These are phyloP conservation scores for Claviceps monticola DNA, from an alignment of 2,329 filamentous ascomycete species.

Conservation along the genomic window DNA sequence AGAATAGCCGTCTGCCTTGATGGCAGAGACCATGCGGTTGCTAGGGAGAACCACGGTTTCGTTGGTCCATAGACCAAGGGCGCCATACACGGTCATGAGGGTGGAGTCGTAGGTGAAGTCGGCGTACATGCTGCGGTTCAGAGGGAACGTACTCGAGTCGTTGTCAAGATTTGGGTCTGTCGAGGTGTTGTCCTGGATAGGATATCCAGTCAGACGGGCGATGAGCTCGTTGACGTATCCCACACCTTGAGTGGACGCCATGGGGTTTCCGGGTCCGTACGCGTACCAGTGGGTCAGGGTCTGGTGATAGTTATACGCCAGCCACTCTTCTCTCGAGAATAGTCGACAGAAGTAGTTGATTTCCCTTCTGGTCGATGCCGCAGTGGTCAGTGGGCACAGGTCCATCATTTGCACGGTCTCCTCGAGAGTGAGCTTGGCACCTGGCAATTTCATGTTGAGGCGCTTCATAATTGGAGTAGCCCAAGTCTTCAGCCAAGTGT, in stretches of 20 bases:
- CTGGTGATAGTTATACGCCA: conserved; percentile 66
- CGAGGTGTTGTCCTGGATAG: conserved; percentile 58
- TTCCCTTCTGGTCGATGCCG: conserved; percentile 37
- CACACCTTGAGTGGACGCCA: conserved; percentile 75
- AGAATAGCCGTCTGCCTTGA: conserved; percentile 52
- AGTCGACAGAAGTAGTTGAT: conserved; percentile 62
- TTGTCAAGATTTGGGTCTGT: conserved; percentile 68
- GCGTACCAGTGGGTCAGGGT: conserved; percentile 76
- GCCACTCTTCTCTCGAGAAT: conserved; percentile 63
- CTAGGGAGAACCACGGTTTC: conserved; percentile 38
- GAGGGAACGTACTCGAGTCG: conserved; percentile 55
- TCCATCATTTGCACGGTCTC: conserved; percentile 72
- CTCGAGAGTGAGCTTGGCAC: conserved; percentile 46
- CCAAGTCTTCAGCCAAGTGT: conserved; percentile 48
- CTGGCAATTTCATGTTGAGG: conserved; percentile 54
- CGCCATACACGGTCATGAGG: conserved; percentile 63
- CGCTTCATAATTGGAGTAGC: conserved; percentile 52
- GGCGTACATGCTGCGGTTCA: conserved; percentile 57
- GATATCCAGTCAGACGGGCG: conserved; percentile 55
- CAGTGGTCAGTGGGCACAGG: conserved; percentile 71
- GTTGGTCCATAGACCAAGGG: conserved; percentile 63
- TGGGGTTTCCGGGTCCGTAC: conserved; percentile 59
- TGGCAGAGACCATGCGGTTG: conserved; percentile 32
- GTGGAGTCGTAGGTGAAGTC: conserved; percentile 91
- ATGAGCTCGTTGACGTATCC: conserved; percentile 83